Evolutionary conservation across 1,139 yeast species (phyloP), one percentile per base, ranked within the genome.

Genomic region (Geotrichum fermentans): DNA sequence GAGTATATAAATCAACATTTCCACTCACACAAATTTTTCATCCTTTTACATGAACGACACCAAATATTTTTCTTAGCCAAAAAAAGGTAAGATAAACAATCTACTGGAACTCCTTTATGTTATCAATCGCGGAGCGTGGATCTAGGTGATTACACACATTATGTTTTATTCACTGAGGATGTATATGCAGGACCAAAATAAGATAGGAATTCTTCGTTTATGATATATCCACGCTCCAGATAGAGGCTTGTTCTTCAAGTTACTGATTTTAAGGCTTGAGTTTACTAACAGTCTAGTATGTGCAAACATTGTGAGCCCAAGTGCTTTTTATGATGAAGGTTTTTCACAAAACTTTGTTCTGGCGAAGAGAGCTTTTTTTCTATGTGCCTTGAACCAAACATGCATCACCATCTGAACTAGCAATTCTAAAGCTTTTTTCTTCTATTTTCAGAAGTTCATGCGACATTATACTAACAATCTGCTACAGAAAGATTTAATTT

Each of bases 391-490:
- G 68, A 79, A 74, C 73, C 70, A 68, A 78, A 62, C 90, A 83
- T 83, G 90, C 90, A 83, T 83, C 90, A 83, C 90, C 90, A 83
- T 80, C 90, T 83, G 90, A 83, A 34, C 37, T 11, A 34, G n/a
- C 32, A 17, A 30, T 29, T 32, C 28, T 40, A 4, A n/a, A 21
- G n/a, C n/a, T n/a, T n/a, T n/a, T n/a, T n/a, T n/a, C n/a, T n/a
- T n/a, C n/a, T n/a, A n/a, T n/a, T n/a, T n/a, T n/a, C n/a, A n/a
- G n/a, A n/a, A n/a, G n/a, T n/a, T n/a, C n/a, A n/a, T n/a, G n/a
- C n/a, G n/a, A n/a, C n/a, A n/a, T n/a, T n/a, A n/a, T n/a, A n/a
- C n/a, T n/a, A n/a, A n/a, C n/a, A n/a, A n/a, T n/a, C n/a, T n/a
- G n/a, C n/a, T n/a, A n/a, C n/a, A n/a, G n/a, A n/a, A n/a, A n/a